phyloP scores from a whole-genome alignment of 1,284 basidiomycete species.

The Vanrija humicola region DNA sequence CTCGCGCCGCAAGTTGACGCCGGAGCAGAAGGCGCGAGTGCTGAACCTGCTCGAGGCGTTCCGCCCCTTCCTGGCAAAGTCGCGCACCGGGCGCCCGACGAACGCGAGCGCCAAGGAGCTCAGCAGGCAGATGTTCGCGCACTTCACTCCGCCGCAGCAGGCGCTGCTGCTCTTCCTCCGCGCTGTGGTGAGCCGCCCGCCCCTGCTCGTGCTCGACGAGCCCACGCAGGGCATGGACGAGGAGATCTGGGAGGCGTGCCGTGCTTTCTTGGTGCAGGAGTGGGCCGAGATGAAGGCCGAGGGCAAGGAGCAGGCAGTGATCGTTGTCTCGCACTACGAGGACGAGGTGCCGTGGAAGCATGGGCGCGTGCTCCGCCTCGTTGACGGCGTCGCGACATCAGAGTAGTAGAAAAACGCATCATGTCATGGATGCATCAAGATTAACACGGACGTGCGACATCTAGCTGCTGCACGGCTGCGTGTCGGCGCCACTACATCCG shows the following conservation, averaged over 20 bases:
- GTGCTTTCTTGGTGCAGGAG: conserved; percentile 59
- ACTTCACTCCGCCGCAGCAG: conserved; percentile 68
- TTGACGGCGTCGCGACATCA: conserved; percentile 21
- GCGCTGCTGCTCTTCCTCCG: conserved; percentile 75
- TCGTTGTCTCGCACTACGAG: conserved; percentile 84
- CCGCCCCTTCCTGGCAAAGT: conserved; percentile 21
- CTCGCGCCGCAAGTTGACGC: conserved; percentile 54
- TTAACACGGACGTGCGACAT: no score
- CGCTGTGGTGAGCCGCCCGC: conserved; percentile 65
- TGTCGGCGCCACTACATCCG: no score
- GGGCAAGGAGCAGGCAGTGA: conserved; percentile 62
- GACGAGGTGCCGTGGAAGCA: conserved; percentile 60
- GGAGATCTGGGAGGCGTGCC: conserved; percentile 62
- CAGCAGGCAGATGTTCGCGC: conserved; percentile 56
- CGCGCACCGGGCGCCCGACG: not conserved
- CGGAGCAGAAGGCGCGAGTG: conserved; percentile 51
- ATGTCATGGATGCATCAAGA: no score
- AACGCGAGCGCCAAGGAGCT: conserved; percentile 18
- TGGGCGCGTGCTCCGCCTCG: conserved; percentile 27
- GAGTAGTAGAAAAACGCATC: no score
- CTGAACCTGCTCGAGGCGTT: conserved; percentile 61
- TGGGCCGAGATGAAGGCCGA: conserved; percentile 38
- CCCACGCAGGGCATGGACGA: conserved; percentile 87
- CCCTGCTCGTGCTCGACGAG: conserved; percentile 78
- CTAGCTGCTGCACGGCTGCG: no score